Conservation (phyloP, 164 flowering plant genomes). For the Buxus sempervirens region DNA sequence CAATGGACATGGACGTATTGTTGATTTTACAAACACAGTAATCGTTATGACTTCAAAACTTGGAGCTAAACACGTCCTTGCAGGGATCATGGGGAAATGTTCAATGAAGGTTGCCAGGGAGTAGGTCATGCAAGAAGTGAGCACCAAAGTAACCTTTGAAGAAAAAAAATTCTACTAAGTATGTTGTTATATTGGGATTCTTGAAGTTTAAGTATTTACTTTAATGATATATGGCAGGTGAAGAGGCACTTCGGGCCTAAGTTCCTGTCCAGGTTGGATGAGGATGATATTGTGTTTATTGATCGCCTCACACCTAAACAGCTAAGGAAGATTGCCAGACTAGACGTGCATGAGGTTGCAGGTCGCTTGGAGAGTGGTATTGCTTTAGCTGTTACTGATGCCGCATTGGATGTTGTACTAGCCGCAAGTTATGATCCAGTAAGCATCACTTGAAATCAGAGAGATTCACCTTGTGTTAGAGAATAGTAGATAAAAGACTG, state of each 20-base stretch:
- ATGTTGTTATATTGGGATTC: neutral
- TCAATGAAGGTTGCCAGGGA: conserved; percentile 72
- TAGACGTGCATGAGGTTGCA: conserved; percentile 83
- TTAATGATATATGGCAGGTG: conserved; percentile 41
- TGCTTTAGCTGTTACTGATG: conserved; percentile 77
- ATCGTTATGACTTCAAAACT: conserved; percentile 94
- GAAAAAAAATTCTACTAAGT: neutral
- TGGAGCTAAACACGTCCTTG: conserved; percentile 78
- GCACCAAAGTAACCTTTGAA: neutral
- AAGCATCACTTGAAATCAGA: no score
- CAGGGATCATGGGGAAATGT: conserved; percentile 58
- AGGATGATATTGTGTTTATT: conserved; percentile 88
- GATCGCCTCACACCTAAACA: conserved; percentile 84
- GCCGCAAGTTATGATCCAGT: conserved; percentile 85
- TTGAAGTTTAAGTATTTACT: neutral
- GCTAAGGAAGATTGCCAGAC: conserved; percentile 65
- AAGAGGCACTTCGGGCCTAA: conserved; percentile 79
- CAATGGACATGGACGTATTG: conserved; percentile 96
- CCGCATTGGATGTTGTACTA: conserved; percentile 65
- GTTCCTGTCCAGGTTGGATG: conserved; percentile 77
- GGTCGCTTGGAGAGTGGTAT: conserved; percentile 73
- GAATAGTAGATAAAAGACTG: neutral
- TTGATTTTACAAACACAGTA: conserved; percentile 79
- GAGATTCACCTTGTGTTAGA: neutral
- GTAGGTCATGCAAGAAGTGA: conserved; percentile 66